A percentile compares a stretch with the other conserved stretches of the same genome.
phyloP scores from a whole-genome alignment of 164 flowering plant species.

The Dillenia turbinata region DNA sequence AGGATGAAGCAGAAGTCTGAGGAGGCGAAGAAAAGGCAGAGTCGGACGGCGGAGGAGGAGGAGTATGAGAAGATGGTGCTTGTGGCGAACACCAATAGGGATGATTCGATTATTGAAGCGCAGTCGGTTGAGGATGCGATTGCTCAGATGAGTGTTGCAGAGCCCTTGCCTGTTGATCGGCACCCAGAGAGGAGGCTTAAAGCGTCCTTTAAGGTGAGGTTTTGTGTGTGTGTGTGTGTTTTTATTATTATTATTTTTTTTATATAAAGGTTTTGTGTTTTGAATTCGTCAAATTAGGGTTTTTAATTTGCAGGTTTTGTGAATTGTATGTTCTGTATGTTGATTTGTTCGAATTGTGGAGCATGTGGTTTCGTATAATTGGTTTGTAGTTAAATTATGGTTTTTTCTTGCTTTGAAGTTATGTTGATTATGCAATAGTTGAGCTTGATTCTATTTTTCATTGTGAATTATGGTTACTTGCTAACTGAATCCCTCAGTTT shows the following conservation, averaged over 20 bases:
- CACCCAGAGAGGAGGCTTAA: conserved; percentile 95
- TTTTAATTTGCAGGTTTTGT: no score
- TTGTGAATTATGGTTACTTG: no score
- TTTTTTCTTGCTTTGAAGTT: no score
- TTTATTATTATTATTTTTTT: no score
- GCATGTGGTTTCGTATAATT: no score
- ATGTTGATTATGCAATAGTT: no score
- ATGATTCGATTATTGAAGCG: conserved; percentile 81
- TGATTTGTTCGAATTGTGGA: no score
- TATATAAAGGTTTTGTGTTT: not conserved
- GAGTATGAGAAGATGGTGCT: conserved; percentile 89
- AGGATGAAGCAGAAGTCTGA: conserved; percentile 49
- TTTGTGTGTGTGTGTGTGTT: not conserved
- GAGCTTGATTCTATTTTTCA: no score
- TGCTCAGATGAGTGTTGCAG: conserved; percentile 54
- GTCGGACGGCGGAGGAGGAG: conserved; percentile 75
- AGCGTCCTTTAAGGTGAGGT: conserved; percentile 78
- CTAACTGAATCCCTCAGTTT: no score
- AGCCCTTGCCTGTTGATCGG: conserved; percentile 61
- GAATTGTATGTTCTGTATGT: no score
- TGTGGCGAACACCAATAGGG: conserved; percentile 73
- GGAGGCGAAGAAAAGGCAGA: conserved; percentile 57
- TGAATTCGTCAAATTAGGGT: not conserved
- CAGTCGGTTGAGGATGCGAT: conserved; percentile 84
- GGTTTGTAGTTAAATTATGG: no score